These are phyloP conservation scores for Aspergillus indologenus DNA, from an alignment of 495 filamentous ascomycete genomes.

Conservation along the genomic window DNA sequence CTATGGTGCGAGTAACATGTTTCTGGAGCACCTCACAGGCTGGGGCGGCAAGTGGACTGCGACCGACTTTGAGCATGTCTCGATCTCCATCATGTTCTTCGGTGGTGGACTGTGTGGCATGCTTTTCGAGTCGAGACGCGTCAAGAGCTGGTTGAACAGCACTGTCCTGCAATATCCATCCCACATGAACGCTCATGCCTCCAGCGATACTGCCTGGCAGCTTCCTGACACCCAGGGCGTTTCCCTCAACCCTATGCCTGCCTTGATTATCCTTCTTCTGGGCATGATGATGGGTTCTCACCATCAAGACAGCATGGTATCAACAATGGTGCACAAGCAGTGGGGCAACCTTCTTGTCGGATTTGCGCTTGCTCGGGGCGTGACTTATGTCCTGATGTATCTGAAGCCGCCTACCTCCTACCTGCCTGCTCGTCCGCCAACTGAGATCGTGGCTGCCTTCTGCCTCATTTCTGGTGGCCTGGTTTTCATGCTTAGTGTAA, in stretches of 20 bases:
- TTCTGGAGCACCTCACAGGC: constrained; percentile 80
- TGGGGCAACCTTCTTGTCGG: constrained; percentile 88
- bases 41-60: constrained; percentile 69
- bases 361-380: constrained; percentile 69
- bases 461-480: constrained; percentile 83
- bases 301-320: constrained; percentile 78
- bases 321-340: constrained; percentile 89
- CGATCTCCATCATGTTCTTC: constrained; percentile 91
- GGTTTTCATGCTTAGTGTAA: constrained; percentile 90
- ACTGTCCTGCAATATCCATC: constrained; percentile 45
- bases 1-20: constrained; percentile 88
- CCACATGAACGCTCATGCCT: constrained; percentile 29
- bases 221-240: constrained; percentile 66
- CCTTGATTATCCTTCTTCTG: constrained; percentile 76
- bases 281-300: constrained; percentile 96
- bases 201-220: constrained; percentile 49
- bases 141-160: constrained; percentile 69
- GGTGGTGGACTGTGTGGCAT: constrained; percentile 95
- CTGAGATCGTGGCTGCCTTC: constrained; percentile 81
- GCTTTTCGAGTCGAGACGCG: constrained; percentile 76
- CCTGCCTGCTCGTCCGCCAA: constrained; percentile 85
- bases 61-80: constrained; percentile 86
- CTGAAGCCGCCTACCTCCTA: constrained; percentile 79
- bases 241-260: constrained; percentile 87
- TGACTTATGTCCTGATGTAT: constrained; percentile 79